Evolutionary conservation across 1,284 basidiomycete species (phyloP).

Genomic region (Coriolopsis trogii): DNA sequence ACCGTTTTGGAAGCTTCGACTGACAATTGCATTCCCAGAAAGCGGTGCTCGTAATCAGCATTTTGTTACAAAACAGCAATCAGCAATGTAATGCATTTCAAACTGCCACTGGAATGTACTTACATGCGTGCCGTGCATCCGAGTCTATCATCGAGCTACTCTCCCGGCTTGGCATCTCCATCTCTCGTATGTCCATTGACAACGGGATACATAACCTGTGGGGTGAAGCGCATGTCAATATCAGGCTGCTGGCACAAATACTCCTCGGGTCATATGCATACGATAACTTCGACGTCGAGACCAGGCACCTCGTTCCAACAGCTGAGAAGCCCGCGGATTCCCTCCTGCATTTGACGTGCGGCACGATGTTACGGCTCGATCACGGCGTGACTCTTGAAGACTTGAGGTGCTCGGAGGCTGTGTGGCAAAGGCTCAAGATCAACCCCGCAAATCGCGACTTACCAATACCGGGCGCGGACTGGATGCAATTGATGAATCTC

Average conservation of each 20-base stretch:
- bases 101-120: conserved; percentile 30
- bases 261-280: conserved; percentile 28
- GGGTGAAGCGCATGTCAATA: not conserved
- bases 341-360: conserved; percentile 34
- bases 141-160: conserved; percentile 32
- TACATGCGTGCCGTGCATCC: conserved; percentile 31
- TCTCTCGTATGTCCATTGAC: conserved; percentile 24
- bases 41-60: conserved; percentile 30
- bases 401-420: conserved; percentile 29
- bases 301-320: conserved; percentile 27
- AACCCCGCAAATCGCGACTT: not conserved
- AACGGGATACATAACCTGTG: not conserved
- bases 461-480: not conserved
- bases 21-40: conserved; percentile 25
- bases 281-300: conserved; percentile 36
- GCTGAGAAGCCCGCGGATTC: conserved; percentile 20
- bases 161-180: conserved; percentile 31
- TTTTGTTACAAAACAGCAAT: conserved; percentile 34
- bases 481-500: not conserved
- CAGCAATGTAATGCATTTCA: conserved; percentile 33
- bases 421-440: conserved; percentile 28
- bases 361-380: conserved; percentile 24
- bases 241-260: conserved; percentile 23
- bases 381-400: conserved; percentile 28
- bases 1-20: not conserved